These are phyloP conservation scores for Cystobasidium onofrii DNA, from an alignment of 768 basidiomycete species.

Conservation along the genomic window DNA sequence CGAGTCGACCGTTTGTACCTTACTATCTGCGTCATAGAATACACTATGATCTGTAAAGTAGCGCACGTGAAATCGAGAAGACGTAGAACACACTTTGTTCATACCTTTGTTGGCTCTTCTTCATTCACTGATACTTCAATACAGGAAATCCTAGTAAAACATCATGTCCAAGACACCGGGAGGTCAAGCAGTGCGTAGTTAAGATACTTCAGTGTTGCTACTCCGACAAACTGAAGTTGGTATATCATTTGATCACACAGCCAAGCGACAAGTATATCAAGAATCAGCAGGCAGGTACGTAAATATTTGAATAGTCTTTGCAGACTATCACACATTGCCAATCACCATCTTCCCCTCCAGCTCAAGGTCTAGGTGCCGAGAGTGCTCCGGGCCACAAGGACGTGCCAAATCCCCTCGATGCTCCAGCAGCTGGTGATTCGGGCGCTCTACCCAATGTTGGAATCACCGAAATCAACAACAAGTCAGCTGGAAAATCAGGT, in stretches of 20 bases:
- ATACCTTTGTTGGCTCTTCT: not conserved
- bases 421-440: slow-evolving; percentile 13
- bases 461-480: slow-evolving; percentile 30
- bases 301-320: not conserved
- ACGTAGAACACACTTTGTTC: no score
- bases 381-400: slow-evolving; percentile 19
- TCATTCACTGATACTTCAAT: not conserved
- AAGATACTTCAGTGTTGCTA: no score
- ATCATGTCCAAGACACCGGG: slow-evolving; percentile 28
- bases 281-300: slow-evolving; percentile 9
- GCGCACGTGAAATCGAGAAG: no score
- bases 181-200: slow-evolving; percentile 14
- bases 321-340: not conserved
- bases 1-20: no score
- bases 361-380: slow-evolving; percentile 13
- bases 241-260: not conserved
- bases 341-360: not conserved
- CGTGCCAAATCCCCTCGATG: not conserved
- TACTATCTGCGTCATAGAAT: not conserved
- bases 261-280: slow-evolving; percentile 29
- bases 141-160: not conserved
- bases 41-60: not conserved
- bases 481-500: slow-evolving; percentile 22
- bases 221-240: not conserved
- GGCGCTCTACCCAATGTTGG: slow-evolving; percentile 6